phyloP scores from a whole-genome alignment of 805 yeast genomes.

The Torulaspora delbrueckii region DNA sequence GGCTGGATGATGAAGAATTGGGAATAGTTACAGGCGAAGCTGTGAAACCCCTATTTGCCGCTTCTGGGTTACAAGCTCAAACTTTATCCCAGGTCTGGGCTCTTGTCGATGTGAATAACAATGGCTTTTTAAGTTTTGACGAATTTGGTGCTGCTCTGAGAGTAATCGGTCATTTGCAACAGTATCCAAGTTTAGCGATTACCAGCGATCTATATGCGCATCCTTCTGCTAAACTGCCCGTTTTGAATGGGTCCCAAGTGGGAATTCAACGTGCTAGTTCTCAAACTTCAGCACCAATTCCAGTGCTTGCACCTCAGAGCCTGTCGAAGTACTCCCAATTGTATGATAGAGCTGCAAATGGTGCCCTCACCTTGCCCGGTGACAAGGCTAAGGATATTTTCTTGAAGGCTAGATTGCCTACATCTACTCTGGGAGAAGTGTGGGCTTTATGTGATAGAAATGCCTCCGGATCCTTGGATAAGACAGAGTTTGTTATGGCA shows the following conservation, averaged over 20 bases:
- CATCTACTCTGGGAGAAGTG: slow-evolving; percentile 69
- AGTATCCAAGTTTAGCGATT: slow-evolving; percentile 43
- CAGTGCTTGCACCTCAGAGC: slow-evolving; percentile 54
- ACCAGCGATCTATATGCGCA: slow-evolving; percentile 39
- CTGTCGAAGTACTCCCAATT: slow-evolving; percentile 61
- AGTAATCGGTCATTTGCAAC: slow-evolving; percentile 85
- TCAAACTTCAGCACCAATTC: slow-evolving; percentile 31
- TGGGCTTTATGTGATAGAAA: slow-evolving; percentile 85
- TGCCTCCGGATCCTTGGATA: slow-evolving; percentile 64
- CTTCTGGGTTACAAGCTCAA: slow-evolving; percentile 74
- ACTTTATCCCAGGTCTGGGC: slow-evolving; percentile 91
- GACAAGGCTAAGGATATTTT: slow-evolving; percentile 80
- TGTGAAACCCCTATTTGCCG: slow-evolving; percentile 77
- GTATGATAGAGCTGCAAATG: slow-evolving; percentile 55
- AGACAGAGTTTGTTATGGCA: slow-evolving; percentile 79
- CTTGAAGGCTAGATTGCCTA: slow-evolving; percentile 81
- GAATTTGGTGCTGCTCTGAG: slow-evolving; percentile 87
- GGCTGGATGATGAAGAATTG: slow-evolving; percentile 70
- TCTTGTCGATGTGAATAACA: slow-evolving; percentile 80
- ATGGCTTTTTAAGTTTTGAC: slow-evolving; percentile 74
- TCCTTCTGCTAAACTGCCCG: slow-evolving; percentile 31
- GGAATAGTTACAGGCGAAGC: slow-evolving; percentile 87
- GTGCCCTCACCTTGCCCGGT: slow-evolving; percentile 61
- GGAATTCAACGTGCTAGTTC: slow-evolving; percentile 47
- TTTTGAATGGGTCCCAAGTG: slow-evolving; percentile 52